Conservation (phyloP, 108 stramenopile genomes). For the Discostella stelligeroides region DNA sequence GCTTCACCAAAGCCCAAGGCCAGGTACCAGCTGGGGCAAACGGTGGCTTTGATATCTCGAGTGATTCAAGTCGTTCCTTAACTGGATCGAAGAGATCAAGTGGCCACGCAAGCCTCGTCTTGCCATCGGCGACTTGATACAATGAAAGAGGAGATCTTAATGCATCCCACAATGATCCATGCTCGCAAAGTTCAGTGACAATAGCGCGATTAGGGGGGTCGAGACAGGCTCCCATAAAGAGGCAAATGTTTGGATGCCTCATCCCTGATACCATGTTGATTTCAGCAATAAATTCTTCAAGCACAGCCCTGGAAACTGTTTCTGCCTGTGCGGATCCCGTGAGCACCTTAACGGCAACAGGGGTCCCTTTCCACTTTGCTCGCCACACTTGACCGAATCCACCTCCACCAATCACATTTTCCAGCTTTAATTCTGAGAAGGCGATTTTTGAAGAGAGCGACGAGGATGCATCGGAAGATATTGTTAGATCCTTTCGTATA, state of each 20-base stretch:
- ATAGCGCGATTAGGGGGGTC: slow-evolving; percentile 88
- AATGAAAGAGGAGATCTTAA: slow-evolving; percentile 76
- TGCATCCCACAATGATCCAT: slow-evolving; percentile 88
- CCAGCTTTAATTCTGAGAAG: slow-evolving; percentile 71
- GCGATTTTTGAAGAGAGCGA: slow-evolving; percentile 66
- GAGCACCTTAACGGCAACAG: slow-evolving; percentile 89
- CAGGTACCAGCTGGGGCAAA: slow-evolving; percentile 68
- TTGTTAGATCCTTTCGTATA: slow-evolving; percentile 70
- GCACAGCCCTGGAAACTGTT: slow-evolving; percentile 71
- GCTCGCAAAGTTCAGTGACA: slow-evolving; percentile 85
- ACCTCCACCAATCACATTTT: slow-evolving; percentile 88
- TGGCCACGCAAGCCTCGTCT: slow-evolving; percentile 64
- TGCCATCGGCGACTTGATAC: slow-evolving; percentile 66
- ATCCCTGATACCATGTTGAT: slow-evolving; percentile 87
- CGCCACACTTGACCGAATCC: slow-evolving; percentile 92
- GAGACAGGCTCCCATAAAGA: slow-evolving; percentile 94
- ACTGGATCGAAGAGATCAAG: slow-evolving; percentile 52
- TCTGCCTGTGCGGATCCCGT: slow-evolving; percentile 76
- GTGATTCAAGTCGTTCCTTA: slow-evolving; percentile 5
- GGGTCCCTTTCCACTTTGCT: slow-evolving; percentile 84
- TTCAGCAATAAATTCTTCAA: slow-evolving; percentile 87
- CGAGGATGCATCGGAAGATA: slow-evolving; percentile 66
- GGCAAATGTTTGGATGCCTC: slow-evolving; percentile 93
- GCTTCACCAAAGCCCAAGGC: slow-evolving; percentile 80
- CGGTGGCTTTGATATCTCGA: slow-evolving; percentile 42